Evolutionary conservation across 1,139 yeast species (phyloP), one percentile per base, ranked within the genome.

Genomic region (Hanseniaspora uvarum): DNA sequence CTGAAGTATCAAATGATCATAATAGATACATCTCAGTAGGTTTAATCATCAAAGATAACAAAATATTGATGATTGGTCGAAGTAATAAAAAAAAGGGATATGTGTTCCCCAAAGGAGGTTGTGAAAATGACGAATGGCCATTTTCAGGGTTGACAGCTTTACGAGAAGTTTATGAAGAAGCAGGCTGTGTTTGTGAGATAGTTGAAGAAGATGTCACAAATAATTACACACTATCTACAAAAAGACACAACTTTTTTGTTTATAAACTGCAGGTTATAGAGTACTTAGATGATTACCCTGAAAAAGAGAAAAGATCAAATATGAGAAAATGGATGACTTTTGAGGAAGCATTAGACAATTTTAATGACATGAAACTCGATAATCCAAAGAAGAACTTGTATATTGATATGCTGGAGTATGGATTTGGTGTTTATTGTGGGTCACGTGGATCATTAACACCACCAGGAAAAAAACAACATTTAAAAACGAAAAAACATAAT

Each of bases 161-260:
- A 16, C 72, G 99, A 56, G 98, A 92, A 66, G 86, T 95, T 0
- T 92, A 98, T 98, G 98, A 92, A 68, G 99, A 92, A 67, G 94
- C 95, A 0, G 98, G 98, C 0, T 86, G 84, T 30, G 77, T 77
- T 43, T 95, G 96, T 4, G 70, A 66, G 18, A 74, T 87, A 14
- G 39, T 28, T 7, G 37, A 26, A 12, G 31, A 46, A 52, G 34
- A 34, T 10, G 40, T 18, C n/a, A 24, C 19, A n/a, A 18, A 36
- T 11, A 21, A 31, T 7, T 30, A 37, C 19, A 23, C 11, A 10
- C 10, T 23, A 4, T 16, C 4, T 7, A 16, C 16, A 5, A 52
- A 38, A 14, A 33, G 76, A 79, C 3, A 86, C 14, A 95, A 86
- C 65, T 89, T 82, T 63, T 94, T 88, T 65, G 83, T 89, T 65